Evolutionary conservation across 2,329 filamentous ascomycete species (phyloP).

Genomic region (Microsporum canis): DNA sequence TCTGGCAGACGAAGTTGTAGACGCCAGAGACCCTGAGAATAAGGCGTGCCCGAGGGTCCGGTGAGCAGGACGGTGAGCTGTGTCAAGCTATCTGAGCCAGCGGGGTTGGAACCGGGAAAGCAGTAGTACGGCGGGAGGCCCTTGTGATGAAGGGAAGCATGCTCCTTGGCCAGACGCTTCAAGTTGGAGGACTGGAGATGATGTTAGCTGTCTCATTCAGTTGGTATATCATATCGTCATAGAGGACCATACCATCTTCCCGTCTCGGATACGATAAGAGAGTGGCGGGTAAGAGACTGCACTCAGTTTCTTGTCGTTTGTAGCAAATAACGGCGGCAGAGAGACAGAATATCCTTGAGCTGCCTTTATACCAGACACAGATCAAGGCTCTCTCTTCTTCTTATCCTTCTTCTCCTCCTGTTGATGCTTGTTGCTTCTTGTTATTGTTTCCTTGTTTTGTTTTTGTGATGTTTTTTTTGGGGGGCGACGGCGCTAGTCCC

Average conservation of each 20-base stretch:
- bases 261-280: not conserved
- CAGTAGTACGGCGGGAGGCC: constrained; percentile 52
- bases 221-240: not conserved
- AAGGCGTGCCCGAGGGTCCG: constrained; percentile 50
- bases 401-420: not conserved
- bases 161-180: constrained; percentile 50
- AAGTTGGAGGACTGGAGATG: constrained; percentile 27
- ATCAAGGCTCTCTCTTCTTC: not conserved
- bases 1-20: constrained; percentile 49
- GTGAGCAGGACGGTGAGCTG: constrained; percentile 48
- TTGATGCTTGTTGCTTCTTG: not conserved
- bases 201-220: not conserved
- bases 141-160: constrained; percentile 44
- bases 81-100: constrained; percentile 42
- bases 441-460: not conserved
- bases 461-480: not conserved
- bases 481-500: not conserved
- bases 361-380: not conserved
- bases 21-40: constrained; percentile 47
- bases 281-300: not conserved
- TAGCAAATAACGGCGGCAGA: not conserved
- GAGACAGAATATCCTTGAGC: not conserved
- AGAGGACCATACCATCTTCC: not conserved
- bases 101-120: constrained; percentile 35
- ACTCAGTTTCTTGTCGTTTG: not conserved